phyloP scores from a whole-genome alignment of 2,329 filamentous ascomycete species.

The Aspergillus unguis region DNA sequence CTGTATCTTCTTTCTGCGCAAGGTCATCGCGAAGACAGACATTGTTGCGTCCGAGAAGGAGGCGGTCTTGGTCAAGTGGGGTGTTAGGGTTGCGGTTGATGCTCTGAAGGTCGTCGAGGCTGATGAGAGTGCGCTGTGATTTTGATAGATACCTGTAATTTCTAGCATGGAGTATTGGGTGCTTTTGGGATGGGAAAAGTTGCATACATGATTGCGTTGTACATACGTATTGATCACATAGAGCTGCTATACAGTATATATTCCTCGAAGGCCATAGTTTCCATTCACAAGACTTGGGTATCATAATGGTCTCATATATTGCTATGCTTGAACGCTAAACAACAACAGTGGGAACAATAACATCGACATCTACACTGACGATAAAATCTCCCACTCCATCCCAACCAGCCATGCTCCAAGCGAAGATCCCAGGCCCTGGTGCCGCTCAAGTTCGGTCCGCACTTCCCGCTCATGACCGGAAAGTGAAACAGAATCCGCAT shows the following conservation, averaged over 20 bases:
- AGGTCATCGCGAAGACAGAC: constrained; percentile 67
- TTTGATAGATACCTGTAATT: neutral
- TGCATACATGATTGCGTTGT: neutral
- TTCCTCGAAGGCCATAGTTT: neutral
- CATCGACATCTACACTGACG: neutral
- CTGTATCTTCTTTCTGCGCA: constrained; percentile 75
- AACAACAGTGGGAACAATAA: neutral
- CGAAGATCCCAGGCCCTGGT: neutral
- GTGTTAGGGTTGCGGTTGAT: constrained; percentile 41
- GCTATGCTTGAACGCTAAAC: neutral
- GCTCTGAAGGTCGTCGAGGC: constrained; percentile 38
- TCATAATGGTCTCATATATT: neutral
- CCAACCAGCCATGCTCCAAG: constrained; percentile 33
- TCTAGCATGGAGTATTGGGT: constrained; percentile 1
- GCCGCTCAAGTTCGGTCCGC: neutral
- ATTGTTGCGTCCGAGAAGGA: constrained; percentile 50
- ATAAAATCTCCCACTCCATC: constrained; percentile 41
- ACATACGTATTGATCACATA: neutral
- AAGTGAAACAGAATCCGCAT: neutral
- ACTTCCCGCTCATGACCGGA: neutral
- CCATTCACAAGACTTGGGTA: neutral
- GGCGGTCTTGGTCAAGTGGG: constrained; percentile 49
- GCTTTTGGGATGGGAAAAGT: neutral
- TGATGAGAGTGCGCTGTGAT: constrained; percentile 5
- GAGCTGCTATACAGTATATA: neutral